Base-by-base conservation (phyloP, 768 basidiomycete species). In the Mrakia hoshinonis region DNA sequence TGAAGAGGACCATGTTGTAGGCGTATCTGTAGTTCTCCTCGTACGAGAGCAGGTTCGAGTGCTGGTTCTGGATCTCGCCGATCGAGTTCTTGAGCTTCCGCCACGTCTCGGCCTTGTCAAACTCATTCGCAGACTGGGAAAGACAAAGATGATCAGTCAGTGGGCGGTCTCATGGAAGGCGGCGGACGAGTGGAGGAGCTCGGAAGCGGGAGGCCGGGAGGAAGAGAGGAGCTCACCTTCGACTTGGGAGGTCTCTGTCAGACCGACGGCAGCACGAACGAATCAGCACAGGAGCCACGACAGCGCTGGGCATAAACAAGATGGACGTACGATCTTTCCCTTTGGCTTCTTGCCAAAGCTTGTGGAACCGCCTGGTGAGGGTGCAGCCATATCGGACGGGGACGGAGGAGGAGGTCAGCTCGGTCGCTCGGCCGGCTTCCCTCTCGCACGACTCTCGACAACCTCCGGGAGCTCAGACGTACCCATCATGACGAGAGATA, bases 21-120 rank as follows among this genome's bases (percentile, higher is more conserved):
- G 89, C 92, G 78, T 89, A 92, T 52, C 95, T 85, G 79, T 96
- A 92, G 75, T 92, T 91, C 81, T 94, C 93, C 79, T 98, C 91
- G 75, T 89, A 94, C 26, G 89, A 90, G 43, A 99, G 85, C 76
- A 87, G 88, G 62, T 87, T 85, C 4, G 92, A 91, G 79, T 95
- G 92, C 80, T 95, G 91, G 75, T 91, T 89, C 79, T 95, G 92
- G 65, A 99, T 97, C 83, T 95, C 92, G 70, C 86, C 84, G 75
- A 99, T 94, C 74, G 97, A 96, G 73, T 83, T 82, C 13, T 90
- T 83, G 15, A 99, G 66, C 46, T 64, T 54, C 3, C 58, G 38
- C 65, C 63, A 66, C 36, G 63, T 54, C 24, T 72, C 70, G 22
- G 58, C 58, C n/a, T 61, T 31, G 31, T 58, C 18, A 62, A 51